Base-by-base conservation (phyloP, 352 stramenopile genomes). In the Globisporangium nodosum region DNA sequence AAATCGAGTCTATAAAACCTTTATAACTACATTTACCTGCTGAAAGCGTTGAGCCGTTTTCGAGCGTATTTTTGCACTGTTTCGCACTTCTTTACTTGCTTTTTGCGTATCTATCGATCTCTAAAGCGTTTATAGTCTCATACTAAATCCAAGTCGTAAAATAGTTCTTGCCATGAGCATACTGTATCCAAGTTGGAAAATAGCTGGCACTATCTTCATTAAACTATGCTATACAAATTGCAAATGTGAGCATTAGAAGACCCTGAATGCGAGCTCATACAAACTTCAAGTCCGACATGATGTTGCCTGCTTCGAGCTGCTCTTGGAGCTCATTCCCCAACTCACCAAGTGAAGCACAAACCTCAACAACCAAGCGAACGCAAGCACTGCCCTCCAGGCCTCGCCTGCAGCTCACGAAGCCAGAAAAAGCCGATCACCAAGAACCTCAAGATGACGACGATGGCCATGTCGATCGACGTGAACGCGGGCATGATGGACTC, bases 401-500 rank as follows among this genome's bases (percentile, higher is more conserved):
- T 24, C 21, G 21, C 21, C 21, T 24, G 21, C 21, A 24, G 21
- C 21, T 24, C 21, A 24, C 21, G 21, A 24, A 24, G 21, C 21
- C 21, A 24, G 21, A 24, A 24, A 24, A 24, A 24, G 21, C 51
- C 43, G 30, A 12, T 16, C 48, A 20, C n/a, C 39, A n/a, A 40
- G 35, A 40, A 40, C 7, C 6, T 37, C 43, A 59, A 48, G 0
- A 82, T 81, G 74, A 68, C 70, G 30, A 76, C 74, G 18, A 81
- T 83, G 74, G n/a, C 56, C 6, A 70, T 76, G 56, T 71, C 66
- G 52, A 55, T 78, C 30, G 54, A 80, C 60, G 67, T 66, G 24
- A 56, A 81, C 53, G 58, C 60, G 39, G 43, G 61, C 43, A 21
- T 71, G 51, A 47, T 88, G 66, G 78, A 83, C 49, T 74, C 73